Evolutionary conservation across 2,329 filamentous ascomycete species (phyloP), one percentile per base, ranked within the genome.

Genomic region (Trichoderma arundinaceum): DNA sequence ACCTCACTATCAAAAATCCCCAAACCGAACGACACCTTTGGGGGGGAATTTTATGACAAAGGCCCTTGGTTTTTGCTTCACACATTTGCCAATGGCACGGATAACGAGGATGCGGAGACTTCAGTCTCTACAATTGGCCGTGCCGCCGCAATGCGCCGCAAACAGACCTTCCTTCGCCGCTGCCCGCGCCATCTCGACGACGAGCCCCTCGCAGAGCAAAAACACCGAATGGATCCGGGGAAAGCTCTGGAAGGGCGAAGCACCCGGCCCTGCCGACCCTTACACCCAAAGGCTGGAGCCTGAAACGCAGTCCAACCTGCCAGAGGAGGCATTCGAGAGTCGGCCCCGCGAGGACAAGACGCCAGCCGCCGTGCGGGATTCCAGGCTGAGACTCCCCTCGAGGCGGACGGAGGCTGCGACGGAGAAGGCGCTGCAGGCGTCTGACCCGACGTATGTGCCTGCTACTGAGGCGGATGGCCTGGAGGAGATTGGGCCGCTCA

Each of bases 401-500:
- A 67, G 66, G 63, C 73, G 75, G 32, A 75, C 72, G 13, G 77
- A 79, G 66, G 76, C 77, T 2, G 51, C 71, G 13, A 68, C 74
- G 6, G 76, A 78, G 72, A 69, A 73, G 64, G 76, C 77, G 51
- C 19, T 74, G 7, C 64, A 71, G 65, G 69, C 73, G 7, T 54
- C 70, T 7, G 74, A 78, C 38, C 72, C 77, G 10, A 72, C 71
- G 7, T 88, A 87, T 72, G 72, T 74, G 3, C 84, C 84, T 3
- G 86, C 85, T 15, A 74, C 75, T 13, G 75, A 74, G 4, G 77
- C 78, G 7, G 77, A 79, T 0, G 82, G 77, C 0, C 77, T 88
- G 2, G 80, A 83, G 67, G 76, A 80, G 57, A 79, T 86, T 12
- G 80, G 80, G 46, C 77, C 81, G 1, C 67, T 86, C 43, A 75